Conservation (phyloP, 2,329 filamentous ascomycete species). For the Penicillium sp. region DNA sequence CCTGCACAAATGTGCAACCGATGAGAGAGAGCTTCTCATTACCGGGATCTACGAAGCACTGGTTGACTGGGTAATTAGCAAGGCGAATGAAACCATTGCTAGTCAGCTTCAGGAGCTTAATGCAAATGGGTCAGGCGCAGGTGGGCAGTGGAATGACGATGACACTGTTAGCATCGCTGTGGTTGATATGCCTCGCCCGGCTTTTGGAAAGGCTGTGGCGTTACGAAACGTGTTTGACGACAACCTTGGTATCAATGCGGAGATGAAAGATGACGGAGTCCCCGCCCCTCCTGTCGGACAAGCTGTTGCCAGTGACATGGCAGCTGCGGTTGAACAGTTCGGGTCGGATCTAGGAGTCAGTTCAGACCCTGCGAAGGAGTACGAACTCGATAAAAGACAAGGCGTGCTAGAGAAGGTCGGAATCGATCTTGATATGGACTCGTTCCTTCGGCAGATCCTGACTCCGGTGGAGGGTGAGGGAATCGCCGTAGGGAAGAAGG, state of each 20-base stretch:
- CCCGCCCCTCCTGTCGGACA: constrained; percentile 74
- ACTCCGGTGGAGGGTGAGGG: constrained; percentile 79
- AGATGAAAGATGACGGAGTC: constrained; percentile 96
- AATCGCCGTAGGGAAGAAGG: constrained; percentile 77
- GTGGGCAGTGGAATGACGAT: constrained; percentile 70
- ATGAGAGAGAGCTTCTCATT: constrained; percentile 82
- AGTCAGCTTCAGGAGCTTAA: constrained; percentile 71
- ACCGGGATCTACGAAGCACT: constrained; percentile 89
- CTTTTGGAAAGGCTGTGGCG: constrained; percentile 83
- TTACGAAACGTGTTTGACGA: constrained; percentile 94
- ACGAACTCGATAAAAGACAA: constrained; percentile 80
- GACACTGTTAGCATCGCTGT: constrained; percentile 89
- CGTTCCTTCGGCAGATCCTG: constrained; percentile 80
- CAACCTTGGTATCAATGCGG: constrained; percentile 85
- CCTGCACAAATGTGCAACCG: constrained; percentile 75
- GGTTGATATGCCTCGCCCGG: constrained; percentile 79
- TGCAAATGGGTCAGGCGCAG: constrained; percentile 60
- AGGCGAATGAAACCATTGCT: constrained; percentile 84
- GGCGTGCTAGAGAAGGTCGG: constrained; percentile 84
- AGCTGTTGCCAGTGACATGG: constrained; percentile 86
- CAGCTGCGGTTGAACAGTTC: constrained; percentile 75
- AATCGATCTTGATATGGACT: constrained; percentile 78
- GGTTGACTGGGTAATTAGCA: constrained; percentile 90
- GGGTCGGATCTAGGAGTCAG: constrained; percentile 79
- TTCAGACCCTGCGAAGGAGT: constrained; percentile 70